Evolutionary conservation across 495 filamentous ascomycete genomes (phyloP).

Genomic region (Annulohypoxylon maeteangense): DNA sequence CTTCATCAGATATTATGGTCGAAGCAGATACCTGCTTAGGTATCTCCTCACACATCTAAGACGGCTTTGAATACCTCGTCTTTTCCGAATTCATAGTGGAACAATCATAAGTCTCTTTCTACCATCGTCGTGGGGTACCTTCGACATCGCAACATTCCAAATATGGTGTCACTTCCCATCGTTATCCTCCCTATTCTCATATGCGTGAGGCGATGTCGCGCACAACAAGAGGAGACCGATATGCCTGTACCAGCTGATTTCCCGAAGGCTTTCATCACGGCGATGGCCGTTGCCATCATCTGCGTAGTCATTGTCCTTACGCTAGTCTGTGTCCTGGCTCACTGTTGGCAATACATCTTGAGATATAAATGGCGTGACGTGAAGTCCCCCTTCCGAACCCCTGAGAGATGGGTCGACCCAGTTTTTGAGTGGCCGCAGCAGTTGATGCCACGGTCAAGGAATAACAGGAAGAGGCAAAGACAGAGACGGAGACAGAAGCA

Average conservation of each 20-base stretch:
- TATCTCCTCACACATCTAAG: neutral
- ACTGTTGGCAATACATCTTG: conserved; percentile 41
- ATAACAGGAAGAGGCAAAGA: conserved; percentile 9
- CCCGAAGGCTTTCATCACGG: conserved; percentile 37
- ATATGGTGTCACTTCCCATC: neutral
- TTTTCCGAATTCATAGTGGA: neutral
- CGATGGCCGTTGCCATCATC: conserved; percentile 22
- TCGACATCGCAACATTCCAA: neutral
- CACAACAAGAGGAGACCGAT: neutral
- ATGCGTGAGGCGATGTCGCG: neutral
- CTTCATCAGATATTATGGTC: neutral
- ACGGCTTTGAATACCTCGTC: neutral
- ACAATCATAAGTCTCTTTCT: neutral
- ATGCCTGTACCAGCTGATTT: conserved; percentile 22
- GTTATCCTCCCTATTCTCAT: neutral
- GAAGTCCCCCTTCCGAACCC: neutral
- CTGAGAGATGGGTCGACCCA: conserved; percentile 28
- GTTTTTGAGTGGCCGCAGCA: conserved; percentile 36
- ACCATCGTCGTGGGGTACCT: neutral
- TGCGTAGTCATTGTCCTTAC: conserved; percentile 20
- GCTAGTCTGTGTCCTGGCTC: conserved; percentile 40
- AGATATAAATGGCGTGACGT: neutral
- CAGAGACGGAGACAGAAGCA: conserved; percentile 1
- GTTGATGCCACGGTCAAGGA: conserved; percentile 22
- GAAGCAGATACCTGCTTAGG: neutral